Evolutionary conservation across 2,329 filamentous ascomycete genomes (phyloP).

Genomic region (Ceratocystis albifundus): DNA sequence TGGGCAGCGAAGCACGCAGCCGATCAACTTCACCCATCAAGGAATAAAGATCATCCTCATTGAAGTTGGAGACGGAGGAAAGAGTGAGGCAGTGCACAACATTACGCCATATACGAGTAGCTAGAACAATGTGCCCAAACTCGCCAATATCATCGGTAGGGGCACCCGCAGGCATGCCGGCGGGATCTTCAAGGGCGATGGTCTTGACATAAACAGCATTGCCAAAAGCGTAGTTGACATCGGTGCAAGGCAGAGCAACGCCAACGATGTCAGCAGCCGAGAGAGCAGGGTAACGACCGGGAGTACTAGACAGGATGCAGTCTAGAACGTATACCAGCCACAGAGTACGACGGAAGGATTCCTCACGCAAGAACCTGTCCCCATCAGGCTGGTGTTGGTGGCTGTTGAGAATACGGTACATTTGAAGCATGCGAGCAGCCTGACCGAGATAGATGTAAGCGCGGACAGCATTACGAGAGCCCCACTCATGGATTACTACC

Average conservation of each 20-base stretch:
- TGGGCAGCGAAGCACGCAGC: constrained; percentile 43
- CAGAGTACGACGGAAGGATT: constrained; percentile 49
- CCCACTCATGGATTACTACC: constrained; percentile 52
- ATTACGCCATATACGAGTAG: constrained; percentile 50
- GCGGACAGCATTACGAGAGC: constrained; percentile 48
- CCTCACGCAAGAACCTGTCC: constrained; percentile 50
- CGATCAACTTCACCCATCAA: constrained; percentile 45
- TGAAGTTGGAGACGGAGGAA: constrained; percentile 41
- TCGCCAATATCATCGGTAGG: constrained; percentile 45
- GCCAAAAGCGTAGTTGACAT: constrained; percentile 53
- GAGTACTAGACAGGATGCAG: constrained; percentile 50
- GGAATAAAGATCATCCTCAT: constrained; percentile 41
- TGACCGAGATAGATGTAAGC: constrained; percentile 53
- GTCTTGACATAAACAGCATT: constrained; percentile 49
- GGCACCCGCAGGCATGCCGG: constrained; percentile 31
- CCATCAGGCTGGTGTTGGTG: constrained; percentile 41
- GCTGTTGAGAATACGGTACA: constrained; percentile 49
- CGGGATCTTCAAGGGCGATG: constrained; percentile 35
- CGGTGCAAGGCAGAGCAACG: constrained; percentile 46
- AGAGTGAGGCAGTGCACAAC: constrained; percentile 51
- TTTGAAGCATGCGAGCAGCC: constrained; percentile 52
- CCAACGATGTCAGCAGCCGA: constrained; percentile 44
- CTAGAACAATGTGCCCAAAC: constrained; percentile 50
- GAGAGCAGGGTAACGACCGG: constrained; percentile 46
- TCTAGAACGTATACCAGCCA: constrained; percentile 54